Base-by-base conservation (phyloP, 192 early-diverging fungal genomes). In the Fimicolochytrium jonesii region DNA sequence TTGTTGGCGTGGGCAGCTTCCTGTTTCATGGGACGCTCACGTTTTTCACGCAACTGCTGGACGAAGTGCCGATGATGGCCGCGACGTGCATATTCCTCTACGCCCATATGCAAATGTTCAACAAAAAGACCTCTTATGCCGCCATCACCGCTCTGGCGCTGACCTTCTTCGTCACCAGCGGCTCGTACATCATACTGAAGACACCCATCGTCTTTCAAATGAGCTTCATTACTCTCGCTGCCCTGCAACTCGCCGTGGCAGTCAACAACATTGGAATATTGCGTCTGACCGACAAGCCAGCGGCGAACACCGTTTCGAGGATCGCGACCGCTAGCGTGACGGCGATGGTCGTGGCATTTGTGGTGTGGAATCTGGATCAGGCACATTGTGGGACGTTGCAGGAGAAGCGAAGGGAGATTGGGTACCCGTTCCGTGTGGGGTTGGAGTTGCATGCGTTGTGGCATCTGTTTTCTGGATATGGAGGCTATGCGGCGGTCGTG, bases 291-390 rank as follows among this genome's bases (percentile, higher is more conserved):
- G 66, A 30, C 32, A 44, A 13, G 36, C 72, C 26, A 6, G 9
- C 46, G 23, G n/a, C 28, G 63, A 35, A 3, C 45, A 61, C 51
- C 61, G 46, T 0, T 42, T 42, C 23, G 42, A 44, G 17, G 22
- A 32, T 13, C 28, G 70, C 59, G 53, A 67, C 35, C 56, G 59
- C 48, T 43, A 67, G 31, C 31, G 50, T 48, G n/a, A 37, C 34
- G 31, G 53, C 32, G 20, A 64, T 56, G 13, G 23, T 61, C 22
- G 5, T 48, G 11, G 70, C 81, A 2, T 90, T 90, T 63, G 45
- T 77, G 1, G 69, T 91, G 42, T 93, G 91, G 91, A 87, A 88
- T 59, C 66, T 88, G 9, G 91, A 93, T 71, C 92, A 92, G 66
- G 66, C 74, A n/a, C 78, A 74, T 33, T 93, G 91, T 61, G 54